Evolutionary conservation across 169 alveolate genomes (phyloP).

Genomic region (Cryptosporidium baileyi): DNA sequence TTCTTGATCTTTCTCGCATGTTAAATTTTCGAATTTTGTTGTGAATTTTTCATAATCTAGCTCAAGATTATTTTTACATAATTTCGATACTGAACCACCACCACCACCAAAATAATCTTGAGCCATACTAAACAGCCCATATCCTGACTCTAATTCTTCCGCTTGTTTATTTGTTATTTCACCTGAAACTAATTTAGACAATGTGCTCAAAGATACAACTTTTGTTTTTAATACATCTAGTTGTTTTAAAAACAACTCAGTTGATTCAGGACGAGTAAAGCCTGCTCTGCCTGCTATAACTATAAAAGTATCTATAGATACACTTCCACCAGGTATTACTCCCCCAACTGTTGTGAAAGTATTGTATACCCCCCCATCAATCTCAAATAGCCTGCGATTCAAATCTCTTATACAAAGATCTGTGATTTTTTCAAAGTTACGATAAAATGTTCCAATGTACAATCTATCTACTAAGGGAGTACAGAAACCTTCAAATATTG

Average conservation of each 20-base stretch:
- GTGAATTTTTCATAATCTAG: slow-evolving; percentile 11
- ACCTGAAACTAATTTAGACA: slow-evolving; percentile 33
- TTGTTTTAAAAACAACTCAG: slow-evolving; percentile 20
- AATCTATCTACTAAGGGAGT: slow-evolving; percentile 8
- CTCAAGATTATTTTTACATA: background rate
- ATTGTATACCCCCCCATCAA: slow-evolving; percentile 41
- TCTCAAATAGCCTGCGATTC: slow-evolving; percentile 27
- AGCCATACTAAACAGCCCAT: slow-evolving; percentile 40
- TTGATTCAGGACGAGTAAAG: slow-evolving; percentile 50
- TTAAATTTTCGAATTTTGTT: slow-evolving; percentile 10
- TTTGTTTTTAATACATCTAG: slow-evolving; percentile 36
- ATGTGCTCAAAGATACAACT: slow-evolving; percentile 24
- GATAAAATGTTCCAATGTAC: slow-evolving; percentile 53
- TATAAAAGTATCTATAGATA: slow-evolving; percentile 38
- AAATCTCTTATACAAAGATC: slow-evolving; percentile 24
- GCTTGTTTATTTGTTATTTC: slow-evolving; percentile 45
- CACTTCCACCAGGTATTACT: slow-evolving; percentile 46
- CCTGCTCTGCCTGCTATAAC: slow-evolving; percentile 64
- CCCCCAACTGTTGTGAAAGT: slow-evolving; percentile 41
- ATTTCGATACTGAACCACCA: slow-evolving; percentile 25
- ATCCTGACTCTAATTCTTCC: slow-evolving; percentile 23
- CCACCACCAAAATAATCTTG: slow-evolving; percentile 63
- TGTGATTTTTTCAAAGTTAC: slow-evolving; percentile 43
- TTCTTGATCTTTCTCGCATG: background rate
- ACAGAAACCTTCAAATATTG: slow-evolving; percentile 9